Base-by-base conservation (phyloP, 306 rosid species). In the Rosa rugosa region DNA sequence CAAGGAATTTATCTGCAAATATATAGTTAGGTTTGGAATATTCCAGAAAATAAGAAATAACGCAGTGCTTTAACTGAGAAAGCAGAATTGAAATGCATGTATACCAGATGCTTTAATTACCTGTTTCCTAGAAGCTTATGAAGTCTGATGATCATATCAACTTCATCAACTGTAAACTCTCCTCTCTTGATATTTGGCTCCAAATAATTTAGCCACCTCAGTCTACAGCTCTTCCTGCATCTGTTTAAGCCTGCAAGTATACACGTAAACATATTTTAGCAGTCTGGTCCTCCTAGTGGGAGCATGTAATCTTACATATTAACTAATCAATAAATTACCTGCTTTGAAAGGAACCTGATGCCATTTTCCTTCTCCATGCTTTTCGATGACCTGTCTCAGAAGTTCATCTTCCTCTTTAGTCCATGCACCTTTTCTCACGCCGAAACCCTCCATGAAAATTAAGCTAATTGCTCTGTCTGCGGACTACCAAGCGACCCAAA, bases 171-270 rank as follows among this genome's bases (percentile, higher is more conserved):
- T 54, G 14, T 14, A 40, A 73, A 73, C 0, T 56, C 8, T 73
- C 77, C 77, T 73, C 68, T 73, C 14, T 73, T 73, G 77, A 73
- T 73, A 42, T 41, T 73, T 23, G 77, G 77, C 17, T 40, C 56
- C 23, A 73, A 40, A 44, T 73, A 54, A 46, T 73, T 73, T 5
- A 73, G 25, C 77, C 68, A 73, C 53, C 77, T 73, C 68, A 56
- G 20, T 22, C 77, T 56, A 42, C 77, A 54, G 41, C 77, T 73
- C 20, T 73, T 73, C 4, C 68, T 38, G 41, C 77, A 73, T 22
- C 68, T 73, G 40, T 22, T 54, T 41, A 73, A 73, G 25, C 53
- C 77, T 73, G 68, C 51, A 73, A 34, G 5, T 34, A 31, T 2
- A 14, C 5, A 64, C 17, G 38, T 36, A 66, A 20, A 63, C 27